A percentile compares a stretch with the other conserved stretches of the same genome.
Evolutionary conservation across 2,329 filamentous ascomycete species (phyloP).

Genomic region (Beauveria bassiana): DNA sequence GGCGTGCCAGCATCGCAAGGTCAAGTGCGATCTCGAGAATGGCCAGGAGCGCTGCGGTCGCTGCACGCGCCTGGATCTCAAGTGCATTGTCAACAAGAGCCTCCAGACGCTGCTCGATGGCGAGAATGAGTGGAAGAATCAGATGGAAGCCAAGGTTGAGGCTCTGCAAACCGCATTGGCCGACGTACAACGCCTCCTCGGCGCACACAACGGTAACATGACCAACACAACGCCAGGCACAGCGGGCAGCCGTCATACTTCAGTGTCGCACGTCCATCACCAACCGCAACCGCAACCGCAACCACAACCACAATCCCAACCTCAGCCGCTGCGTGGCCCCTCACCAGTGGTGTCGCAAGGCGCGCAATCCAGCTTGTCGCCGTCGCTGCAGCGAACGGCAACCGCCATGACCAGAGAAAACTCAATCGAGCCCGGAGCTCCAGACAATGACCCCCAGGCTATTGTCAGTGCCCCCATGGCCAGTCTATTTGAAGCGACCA

Average conservation of each 20-base stretch:
- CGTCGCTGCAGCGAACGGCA: constrained; percentile 14
- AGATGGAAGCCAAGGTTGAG: constrained; percentile 22
- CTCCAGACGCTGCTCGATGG: constrained; percentile 47
- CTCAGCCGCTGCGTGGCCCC: not conserved
- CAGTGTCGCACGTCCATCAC: not conserved
- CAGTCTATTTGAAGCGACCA: constrained; percentile 25
- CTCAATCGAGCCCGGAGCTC: constrained; percentile 19
- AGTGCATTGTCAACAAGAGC: constrained; percentile 47
- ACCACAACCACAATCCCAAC: not conserved
- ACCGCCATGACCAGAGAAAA: constrained; percentile 27
- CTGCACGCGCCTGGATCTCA: constrained; percentile 40
- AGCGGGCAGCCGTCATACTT: not conserved
- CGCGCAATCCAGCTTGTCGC: constrained; percentile 11
- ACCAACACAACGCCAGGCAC: not conserved
- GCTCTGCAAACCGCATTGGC: constrained; percentile 20
- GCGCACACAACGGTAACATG: constrained; percentile 10
- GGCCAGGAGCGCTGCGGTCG: constrained; percentile 39
- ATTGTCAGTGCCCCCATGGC: constrained; percentile 25
- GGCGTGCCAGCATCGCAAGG: constrained; percentile 47
- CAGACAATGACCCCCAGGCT: constrained; percentile 19
- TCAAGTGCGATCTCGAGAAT: constrained; percentile 42
- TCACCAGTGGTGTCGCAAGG: not conserved
- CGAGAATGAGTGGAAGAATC: constrained; percentile 37
- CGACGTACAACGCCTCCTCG: constrained; percentile 20
- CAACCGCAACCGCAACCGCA: not conserved